Conservation (phyloP, 352 stramenopile species). For the Saprolegnia diclina region DNA sequence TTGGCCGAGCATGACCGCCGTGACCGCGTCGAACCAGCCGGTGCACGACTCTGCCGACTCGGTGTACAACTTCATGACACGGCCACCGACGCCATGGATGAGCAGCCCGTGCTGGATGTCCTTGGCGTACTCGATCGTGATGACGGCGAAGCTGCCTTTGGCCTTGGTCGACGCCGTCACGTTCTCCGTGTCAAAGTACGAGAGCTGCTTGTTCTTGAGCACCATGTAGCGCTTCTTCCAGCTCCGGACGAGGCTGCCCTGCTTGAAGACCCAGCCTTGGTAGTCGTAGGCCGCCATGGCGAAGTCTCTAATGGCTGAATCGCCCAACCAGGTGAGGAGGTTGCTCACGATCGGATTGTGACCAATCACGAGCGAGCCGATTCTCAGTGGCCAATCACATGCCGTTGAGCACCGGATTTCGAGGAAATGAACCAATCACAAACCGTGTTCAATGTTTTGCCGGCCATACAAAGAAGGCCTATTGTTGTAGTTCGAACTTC, state of each 20-base stretch:
- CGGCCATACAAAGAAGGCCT: no score
- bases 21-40: constrained; percentile 68
- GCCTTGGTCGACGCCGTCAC: constrained; percentile 53
- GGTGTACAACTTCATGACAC: constrained; percentile 85
- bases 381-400: background rate
- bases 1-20: constrained; percentile 45
- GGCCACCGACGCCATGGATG: constrained; percentile 67
- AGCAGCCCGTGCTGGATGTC: constrained; percentile 80
- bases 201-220: constrained; percentile 66
- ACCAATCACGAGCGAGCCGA: background rate
- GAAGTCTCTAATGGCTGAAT: constrained; percentile 9
- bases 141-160: constrained; percentile 78
- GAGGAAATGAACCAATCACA: background rate
- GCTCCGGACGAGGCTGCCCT: constrained; percentile 69
- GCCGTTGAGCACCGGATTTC: background rate
- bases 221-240: constrained; percentile 87
- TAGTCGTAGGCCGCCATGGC: constrained; percentile 33
- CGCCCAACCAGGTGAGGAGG: background rate
- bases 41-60: constrained; percentile 61
- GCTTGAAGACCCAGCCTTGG: constrained; percentile 78
- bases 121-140: constrained; percentile 72
- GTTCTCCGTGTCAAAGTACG: constrained; percentile 76
- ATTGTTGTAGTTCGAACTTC: background rate
- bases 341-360: background rate
- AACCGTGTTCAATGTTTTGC: background rate